phyloP scores from a whole-genome alignment of 306 rosid species.

The Geum urbanum region DNA sequence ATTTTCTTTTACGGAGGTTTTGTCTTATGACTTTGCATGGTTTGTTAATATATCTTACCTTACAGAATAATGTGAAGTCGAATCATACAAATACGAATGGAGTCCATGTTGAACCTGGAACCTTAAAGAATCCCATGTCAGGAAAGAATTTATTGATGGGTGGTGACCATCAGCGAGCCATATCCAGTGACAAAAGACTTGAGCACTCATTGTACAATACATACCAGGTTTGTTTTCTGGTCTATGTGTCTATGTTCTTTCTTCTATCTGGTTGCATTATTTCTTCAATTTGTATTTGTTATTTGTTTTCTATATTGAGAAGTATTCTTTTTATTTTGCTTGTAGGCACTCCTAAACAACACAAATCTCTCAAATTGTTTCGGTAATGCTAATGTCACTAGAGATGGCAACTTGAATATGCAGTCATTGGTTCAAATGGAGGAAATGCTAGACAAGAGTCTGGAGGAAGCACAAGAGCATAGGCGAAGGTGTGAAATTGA shows the following conservation, averaged over 20 bases:
- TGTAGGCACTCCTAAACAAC: slow-evolving; percentile 43
- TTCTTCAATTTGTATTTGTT: not conserved
- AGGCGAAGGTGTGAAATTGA: slow-evolving; percentile 79
- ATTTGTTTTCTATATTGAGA: slow-evolving; percentile 1
- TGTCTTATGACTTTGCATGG: not conserved
- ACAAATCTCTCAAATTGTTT: slow-evolving; percentile 35
- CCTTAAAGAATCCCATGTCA: slow-evolving; percentile 27
- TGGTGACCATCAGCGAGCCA: slow-evolving; percentile 25
- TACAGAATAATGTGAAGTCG: slow-evolving; percentile 35
- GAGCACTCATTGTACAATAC: slow-evolving; percentile 22
- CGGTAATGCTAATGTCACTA: slow-evolving; percentile 45
- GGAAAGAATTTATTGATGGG: slow-evolving; percentile 28
- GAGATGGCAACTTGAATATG: slow-evolving; percentile 34
- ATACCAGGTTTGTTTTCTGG: slow-evolving; percentile 35
- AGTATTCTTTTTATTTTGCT: slow-evolving; percentile 12
- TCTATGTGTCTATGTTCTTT: not conserved
- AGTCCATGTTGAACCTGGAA: slow-evolving; percentile 26
- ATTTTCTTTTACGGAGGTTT: slow-evolving; percentile 1
- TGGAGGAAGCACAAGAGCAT: slow-evolving; percentile 85
- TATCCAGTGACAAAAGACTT: slow-evolving; percentile 25
- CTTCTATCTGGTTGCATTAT: not conserved
- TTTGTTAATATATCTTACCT: slow-evolving; percentile 19
- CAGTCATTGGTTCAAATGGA: slow-evolving; percentile 64
- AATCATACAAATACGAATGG: slow-evolving; percentile 20
- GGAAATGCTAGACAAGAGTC: slow-evolving; percentile 77